Evolutionary conservation across 2,329 filamentous ascomycete species (phyloP).

Genomic region (Aspergillus sp.): DNA sequence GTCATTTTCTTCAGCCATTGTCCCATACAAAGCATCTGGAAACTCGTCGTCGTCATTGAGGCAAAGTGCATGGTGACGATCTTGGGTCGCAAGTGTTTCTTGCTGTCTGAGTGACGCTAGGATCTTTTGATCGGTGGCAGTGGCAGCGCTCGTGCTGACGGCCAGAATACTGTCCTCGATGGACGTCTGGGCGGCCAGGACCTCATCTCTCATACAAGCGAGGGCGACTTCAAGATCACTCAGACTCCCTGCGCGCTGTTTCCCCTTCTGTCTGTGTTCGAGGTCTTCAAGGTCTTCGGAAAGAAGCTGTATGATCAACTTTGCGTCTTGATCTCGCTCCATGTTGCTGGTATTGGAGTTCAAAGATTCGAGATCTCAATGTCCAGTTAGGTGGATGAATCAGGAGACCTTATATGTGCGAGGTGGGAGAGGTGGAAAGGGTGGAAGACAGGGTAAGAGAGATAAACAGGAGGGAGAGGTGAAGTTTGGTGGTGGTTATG

Average conservation of each 20-base stretch:
- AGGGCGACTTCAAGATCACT: not conserved
- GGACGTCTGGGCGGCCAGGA: not conserved
- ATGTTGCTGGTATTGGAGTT: too few relatives aligned
- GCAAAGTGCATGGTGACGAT: not conserved
- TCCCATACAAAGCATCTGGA: too few relatives aligned
- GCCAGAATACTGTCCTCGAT: not conserved
- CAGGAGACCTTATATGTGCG: too few relatives aligned
- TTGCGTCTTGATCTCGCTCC: not conserved
- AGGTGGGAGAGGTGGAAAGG: not conserved
- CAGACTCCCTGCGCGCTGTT: not conserved
- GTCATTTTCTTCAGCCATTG: not conserved
- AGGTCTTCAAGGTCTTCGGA: not conserved
- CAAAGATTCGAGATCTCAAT: too few relatives aligned
- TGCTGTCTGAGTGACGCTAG: not conserved
- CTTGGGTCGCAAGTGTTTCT: not conserved
- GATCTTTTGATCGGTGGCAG: not conserved
- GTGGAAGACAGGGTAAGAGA: not conserved
- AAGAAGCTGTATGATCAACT: not conserved
- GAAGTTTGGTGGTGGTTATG: too few relatives aligned
- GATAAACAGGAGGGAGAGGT: too few relatives aligned
- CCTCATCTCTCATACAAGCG: not conserved
- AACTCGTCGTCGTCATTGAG: not conserved
- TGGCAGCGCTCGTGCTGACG: not conserved
- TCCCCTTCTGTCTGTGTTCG: not conserved
- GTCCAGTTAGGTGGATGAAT: too few relatives aligned